Evolutionary conservation across 1,284 basidiomycete species (phyloP).

Genomic region (Microstroma glucosiphilum): DNA sequence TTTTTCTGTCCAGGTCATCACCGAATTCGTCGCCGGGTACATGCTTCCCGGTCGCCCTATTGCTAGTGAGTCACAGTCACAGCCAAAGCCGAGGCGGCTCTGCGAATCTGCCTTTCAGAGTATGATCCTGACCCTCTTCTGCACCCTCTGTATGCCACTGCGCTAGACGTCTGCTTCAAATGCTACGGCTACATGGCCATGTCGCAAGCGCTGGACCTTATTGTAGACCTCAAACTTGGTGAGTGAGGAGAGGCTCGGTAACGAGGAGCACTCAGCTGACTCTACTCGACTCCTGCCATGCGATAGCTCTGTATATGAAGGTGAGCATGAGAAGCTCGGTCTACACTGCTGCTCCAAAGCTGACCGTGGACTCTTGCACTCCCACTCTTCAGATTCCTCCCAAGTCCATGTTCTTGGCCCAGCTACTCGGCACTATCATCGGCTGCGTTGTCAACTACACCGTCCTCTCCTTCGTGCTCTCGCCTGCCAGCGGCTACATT

Average conservation of each 20-base stretch:
- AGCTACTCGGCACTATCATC: slow-evolving; percentile 54
- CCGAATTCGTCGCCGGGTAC: slow-evolving; percentile 54
- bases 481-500: slow-evolving; percentile 39
- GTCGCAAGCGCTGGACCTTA: slow-evolving; percentile 51
- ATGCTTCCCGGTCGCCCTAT: slow-evolving; percentile 56
- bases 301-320: slow-evolving; percentile 39
- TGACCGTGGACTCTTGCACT: too few species aligned
- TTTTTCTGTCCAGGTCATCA: slow-evolving; percentile 46
- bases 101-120: not conserved
- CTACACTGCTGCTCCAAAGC: too few species aligned
- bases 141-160: not conserved
- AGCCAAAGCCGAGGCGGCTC: too few species aligned
- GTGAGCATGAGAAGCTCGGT: too few species aligned
- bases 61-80: too few species aligned
- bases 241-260: too few species aligned
- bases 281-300: too few species aligned
- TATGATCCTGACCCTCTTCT: not conserved
- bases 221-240: slow-evolving; percentile 54
- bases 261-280: too few species aligned
- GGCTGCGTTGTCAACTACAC: slow-evolving; percentile 52
- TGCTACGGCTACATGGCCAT: slow-evolving; percentile 53
- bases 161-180: slow-evolving; percentile 50
- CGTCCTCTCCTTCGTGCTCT: slow-evolving; percentile 47
- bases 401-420: slow-evolving; percentile 55
- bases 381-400: slow-evolving; percentile 43